phyloP scores from a whole-genome alignment of 177 flowering plant species.

The Tripterygium wilfordii region DNA sequence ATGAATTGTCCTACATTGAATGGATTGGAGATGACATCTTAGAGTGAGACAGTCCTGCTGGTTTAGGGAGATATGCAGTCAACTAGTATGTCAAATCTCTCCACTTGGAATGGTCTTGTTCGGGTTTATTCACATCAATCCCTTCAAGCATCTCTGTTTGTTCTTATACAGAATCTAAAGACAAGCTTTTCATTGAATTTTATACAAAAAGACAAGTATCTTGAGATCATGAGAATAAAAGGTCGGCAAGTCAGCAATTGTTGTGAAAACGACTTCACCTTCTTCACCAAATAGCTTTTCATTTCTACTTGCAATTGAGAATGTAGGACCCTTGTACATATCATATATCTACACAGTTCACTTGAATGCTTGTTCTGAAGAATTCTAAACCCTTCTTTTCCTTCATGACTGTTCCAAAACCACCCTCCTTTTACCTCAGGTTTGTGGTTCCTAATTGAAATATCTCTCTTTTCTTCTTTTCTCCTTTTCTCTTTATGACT shows the following conservation, averaged over 20 bases:
- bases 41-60: no score
- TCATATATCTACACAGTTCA: background rate
- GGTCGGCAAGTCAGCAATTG: background rate
- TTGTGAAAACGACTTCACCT: constrained; percentile 1
- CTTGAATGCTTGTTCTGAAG: background rate
- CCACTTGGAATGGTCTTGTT: no score
- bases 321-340: constrained; percentile 3
- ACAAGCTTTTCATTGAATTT: constrained; percentile 3
- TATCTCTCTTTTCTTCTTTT: no score
- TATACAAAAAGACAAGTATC: constrained; percentile 12
- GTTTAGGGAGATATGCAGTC: no score
- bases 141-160: no score
- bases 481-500: no score
- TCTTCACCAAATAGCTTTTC: background rate
- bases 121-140: background rate
- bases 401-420: background rate
- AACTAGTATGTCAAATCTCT: no score
- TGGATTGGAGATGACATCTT: no score
- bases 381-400: constrained; percentile 1
- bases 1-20: no score
- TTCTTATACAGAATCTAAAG: no score
- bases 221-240: constrained; percentile 11
- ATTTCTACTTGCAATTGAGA: background rate
- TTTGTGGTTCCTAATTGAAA: no score
- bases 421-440: background rate